Base-by-base conservation (phyloP, 1,284 basidiomycete species). In the Ganoderma lucidum region DNA sequence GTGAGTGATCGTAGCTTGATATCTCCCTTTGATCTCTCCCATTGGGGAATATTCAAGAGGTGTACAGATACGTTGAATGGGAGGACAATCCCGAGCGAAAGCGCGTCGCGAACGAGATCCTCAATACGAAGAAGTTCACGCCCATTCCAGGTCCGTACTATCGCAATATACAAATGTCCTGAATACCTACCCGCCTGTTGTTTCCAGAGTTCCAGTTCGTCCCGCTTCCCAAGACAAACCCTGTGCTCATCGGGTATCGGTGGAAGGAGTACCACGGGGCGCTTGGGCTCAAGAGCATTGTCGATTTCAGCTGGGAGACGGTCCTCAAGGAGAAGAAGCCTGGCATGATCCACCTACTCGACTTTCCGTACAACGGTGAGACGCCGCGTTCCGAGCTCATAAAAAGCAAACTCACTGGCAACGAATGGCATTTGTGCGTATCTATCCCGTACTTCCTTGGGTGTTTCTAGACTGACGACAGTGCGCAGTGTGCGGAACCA, bases 221-320 rank as follows among this genome's bases (percentile, higher is more conserved):
- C 8, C 85, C 86, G 2, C 80, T 87, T 8, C 86, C 86, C 1
- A 78, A 82, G 39, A 86, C 84, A n/a, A 88, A 88, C 68, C 86
- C 86, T 0, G 78, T 88, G 61, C 79, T 88, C 17, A 80, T 85
- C 62, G 86, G 86, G 9, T 76, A 84, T 70, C 84, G 87, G 30
- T 88, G 86, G 85, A 87, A 87, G 71, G 84, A 86, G 71, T 88
- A 88, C 69, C 86, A 88, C 71, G 81, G 83, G 64, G 84, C 82
- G 0, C 80, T 88, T 62, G 87, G 86, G 12, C 78, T 88, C 42
- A 77, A 80, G 70, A 75, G 75, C 35, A 83, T 87, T 67, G 83
- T 86, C 65, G 83, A 86, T 71, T 81, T 82, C 73, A 87, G 85
- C 79, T 88, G 87, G 87, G 81, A 85, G 69, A 82, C 83, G 2